Evolutionary conservation across 2,329 filamentous ascomycete genomes (phyloP).

Genomic region (Pseudogymnoascus sp.): DNA sequence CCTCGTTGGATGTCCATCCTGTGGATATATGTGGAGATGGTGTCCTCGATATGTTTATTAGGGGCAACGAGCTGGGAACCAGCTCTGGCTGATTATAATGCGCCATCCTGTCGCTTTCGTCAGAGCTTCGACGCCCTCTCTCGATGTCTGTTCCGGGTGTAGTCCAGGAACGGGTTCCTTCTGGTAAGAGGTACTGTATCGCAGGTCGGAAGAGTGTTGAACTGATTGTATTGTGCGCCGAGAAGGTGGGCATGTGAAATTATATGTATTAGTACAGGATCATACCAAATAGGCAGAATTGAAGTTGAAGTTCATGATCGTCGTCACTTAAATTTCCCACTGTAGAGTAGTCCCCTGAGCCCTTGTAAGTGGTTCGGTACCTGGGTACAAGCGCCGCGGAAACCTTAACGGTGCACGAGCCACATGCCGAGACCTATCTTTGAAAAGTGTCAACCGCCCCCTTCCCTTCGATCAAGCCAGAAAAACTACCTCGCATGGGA

Average conservation of each 20-base stretch:
- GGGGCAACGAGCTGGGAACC: conserved; percentile 31
- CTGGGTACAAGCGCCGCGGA: conserved; percentile 8
- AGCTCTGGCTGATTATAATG: conserved; percentile 19
- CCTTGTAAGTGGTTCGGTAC: conserved; percentile 5
- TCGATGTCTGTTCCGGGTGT: not conserved
- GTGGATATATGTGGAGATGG: conserved; percentile 39
- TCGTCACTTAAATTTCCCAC: conserved; percentile 5
- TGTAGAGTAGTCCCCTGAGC: conserved; percentile 1
- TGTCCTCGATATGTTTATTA: conserved; percentile 39
- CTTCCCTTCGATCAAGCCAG: not conserved
- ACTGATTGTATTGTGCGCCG: conserved; percentile 25
- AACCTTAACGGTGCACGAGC: conserved; percentile 3
- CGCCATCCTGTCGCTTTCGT: conserved; percentile 10
- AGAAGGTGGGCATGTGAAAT: conserved; percentile 23
- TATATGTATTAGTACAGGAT: conserved; percentile 9
- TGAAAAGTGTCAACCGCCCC: not conserved
- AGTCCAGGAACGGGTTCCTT: conserved; percentile 10
- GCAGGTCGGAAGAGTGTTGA: conserved; percentile 33
- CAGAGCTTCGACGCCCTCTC: not conserved
- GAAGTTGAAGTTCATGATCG: not conserved
- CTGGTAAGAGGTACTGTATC: conserved; percentile 31
- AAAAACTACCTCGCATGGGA: conserved; percentile 1
- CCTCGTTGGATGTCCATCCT: conserved; percentile 33
- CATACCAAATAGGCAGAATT: not conserved
- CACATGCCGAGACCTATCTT: not conserved